Percentiles rank a stretch among this genome's conserved stretches.
Evolutionary conservation across 345 rosid species (phyloP).

Genomic region (Eucalyptus cladocalyx): DNA sequence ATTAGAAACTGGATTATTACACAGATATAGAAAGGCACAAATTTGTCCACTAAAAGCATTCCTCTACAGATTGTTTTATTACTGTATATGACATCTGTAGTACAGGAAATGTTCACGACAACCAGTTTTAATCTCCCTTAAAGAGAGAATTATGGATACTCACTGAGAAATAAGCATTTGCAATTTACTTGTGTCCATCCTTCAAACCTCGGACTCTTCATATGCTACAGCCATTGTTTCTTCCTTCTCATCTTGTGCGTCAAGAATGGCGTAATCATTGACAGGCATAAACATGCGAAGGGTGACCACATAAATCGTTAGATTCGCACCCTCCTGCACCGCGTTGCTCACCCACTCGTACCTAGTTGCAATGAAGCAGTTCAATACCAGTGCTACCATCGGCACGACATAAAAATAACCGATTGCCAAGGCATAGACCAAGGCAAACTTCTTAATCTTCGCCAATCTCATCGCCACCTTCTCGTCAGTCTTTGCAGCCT

Average conservation of each 20-base stretch:
- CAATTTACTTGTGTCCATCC: background rate
- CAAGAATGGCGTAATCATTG: background rate
- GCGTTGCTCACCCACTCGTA: background rate
- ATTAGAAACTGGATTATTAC: background rate
- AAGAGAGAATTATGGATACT: background rate
- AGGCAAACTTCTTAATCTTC: background rate
- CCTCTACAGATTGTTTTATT: background rate
- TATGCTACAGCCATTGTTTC: background rate
- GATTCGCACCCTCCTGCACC: background rate
- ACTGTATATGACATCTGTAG: background rate
- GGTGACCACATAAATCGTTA: background rate
- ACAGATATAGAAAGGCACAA: background rate
- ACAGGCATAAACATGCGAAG: background rate
- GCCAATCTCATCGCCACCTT: background rate
- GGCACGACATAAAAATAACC: background rate
- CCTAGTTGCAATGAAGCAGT: background rate
- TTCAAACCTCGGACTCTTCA: background rate
- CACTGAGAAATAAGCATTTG: background rate
- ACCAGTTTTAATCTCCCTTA: background rate
- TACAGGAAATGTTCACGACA: background rate
- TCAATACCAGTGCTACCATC: background rate
- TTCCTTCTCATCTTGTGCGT: background rate
- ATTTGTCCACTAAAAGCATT: background rate
- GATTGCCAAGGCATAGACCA: background rate
- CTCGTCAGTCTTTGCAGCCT: background rate